Conservation (phyloP, 257 asterid genomes). For the Pogostemon cablin region DNA sequence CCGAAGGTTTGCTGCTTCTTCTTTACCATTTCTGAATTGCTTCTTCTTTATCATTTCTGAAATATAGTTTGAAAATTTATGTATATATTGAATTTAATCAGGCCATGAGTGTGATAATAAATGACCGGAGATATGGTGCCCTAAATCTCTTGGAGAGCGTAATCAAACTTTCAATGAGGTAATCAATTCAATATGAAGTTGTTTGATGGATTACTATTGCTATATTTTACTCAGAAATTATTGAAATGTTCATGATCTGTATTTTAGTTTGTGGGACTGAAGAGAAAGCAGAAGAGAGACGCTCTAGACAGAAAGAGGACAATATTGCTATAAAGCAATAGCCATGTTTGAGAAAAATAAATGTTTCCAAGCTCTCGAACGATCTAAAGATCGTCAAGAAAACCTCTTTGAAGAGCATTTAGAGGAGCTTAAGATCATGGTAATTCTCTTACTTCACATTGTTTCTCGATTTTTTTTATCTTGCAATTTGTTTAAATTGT, state of each 20-base stretch:
- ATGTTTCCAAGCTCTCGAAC: slow-evolving; percentile 82
- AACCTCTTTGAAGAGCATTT: slow-evolving; percentile 76
- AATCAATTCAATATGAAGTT: slow-evolving; percentile 29
- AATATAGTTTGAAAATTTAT: slow-evolving; percentile 29
- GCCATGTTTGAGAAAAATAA: slow-evolving; percentile 77
- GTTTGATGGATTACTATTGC: slow-evolving; percentile 23
- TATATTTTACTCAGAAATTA: slow-evolving; percentile 28
- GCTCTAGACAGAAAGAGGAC: slow-evolving; percentile 69
- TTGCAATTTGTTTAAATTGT: too few relatives aligned
- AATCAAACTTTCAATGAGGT: slow-evolving; percentile 93
- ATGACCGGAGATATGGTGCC: slow-evolving; percentile 85
- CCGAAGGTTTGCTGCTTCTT: slow-evolving; percentile 58
- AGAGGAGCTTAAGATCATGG: slow-evolving; percentile 81
- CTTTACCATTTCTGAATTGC: not conserved
- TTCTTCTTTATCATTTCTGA: slow-evolving; percentile 25
- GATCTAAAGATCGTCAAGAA: slow-evolving; percentile 69
- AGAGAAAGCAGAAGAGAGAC: slow-evolving; percentile 89
- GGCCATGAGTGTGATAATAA: slow-evolving; percentile 90
- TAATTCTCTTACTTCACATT: slow-evolving; percentile 29
- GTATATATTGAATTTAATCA: slow-evolving; percentile 39
- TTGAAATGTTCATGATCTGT: slow-evolving; percentile 22
- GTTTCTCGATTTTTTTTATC: not conserved
- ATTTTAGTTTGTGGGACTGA: slow-evolving; percentile 72
- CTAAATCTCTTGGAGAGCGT: slow-evolving; percentile 81
- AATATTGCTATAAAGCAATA: slow-evolving; percentile 66